These are phyloP conservation scores for Dinochytrium kinnereticum DNA, from an alignment of 371 early-diverging fungal genomes.

Conservation along the genomic window DNA sequence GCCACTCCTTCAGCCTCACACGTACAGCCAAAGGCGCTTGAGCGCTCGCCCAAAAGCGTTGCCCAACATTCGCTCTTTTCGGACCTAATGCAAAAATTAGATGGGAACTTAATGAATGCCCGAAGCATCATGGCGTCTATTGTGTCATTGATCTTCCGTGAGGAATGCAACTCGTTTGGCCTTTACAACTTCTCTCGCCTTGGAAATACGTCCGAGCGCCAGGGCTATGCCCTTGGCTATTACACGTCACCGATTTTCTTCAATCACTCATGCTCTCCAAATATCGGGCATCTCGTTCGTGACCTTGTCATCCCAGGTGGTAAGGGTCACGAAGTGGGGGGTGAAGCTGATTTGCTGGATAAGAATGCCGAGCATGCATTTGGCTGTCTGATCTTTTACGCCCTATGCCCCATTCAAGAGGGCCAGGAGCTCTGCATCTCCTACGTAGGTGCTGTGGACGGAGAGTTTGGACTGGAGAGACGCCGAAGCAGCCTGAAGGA, in stretches of 20 bases:
- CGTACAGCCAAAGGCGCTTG: not conserved
- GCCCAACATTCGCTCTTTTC: not conserved
- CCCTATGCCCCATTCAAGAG: slow-evolving; percentile 50
- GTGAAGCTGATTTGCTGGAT: not conserved
- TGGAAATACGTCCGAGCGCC: slow-evolving; percentile 29
- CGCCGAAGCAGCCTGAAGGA: slow-evolving; percentile 59
- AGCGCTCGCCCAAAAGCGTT: not conserved
- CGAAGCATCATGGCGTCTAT: slow-evolving; percentile 19
- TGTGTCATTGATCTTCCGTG: slow-evolving; percentile 45
- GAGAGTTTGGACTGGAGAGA: slow-evolving; percentile 35
- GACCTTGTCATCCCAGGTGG: not conserved
- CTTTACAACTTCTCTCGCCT: slow-evolving; percentile 41
- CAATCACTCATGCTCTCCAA: slow-evolving; percentile 80
- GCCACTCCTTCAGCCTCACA: slow-evolving; percentile 3
- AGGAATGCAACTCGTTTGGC: slow-evolving; percentile 59
- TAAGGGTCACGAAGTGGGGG: not conserved
- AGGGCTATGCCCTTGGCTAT: slow-evolving; percentile 65
- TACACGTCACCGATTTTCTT: slow-evolving; percentile 78
- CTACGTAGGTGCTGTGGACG: slow-evolving; percentile 46
- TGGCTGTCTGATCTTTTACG: slow-evolving; percentile 62
- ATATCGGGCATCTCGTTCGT: slow-evolving; percentile 58
- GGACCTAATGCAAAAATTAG: not conserved
- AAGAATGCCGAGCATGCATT: not conserved
- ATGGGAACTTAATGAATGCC: not conserved
- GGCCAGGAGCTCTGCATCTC: slow-evolving; percentile 76